A percentile compares a stretch with the other conserved stretches of the same genome.
Conservation (phyloP, 768 basidiomycete species). For the Kwoniella mangroviensis region DNA sequence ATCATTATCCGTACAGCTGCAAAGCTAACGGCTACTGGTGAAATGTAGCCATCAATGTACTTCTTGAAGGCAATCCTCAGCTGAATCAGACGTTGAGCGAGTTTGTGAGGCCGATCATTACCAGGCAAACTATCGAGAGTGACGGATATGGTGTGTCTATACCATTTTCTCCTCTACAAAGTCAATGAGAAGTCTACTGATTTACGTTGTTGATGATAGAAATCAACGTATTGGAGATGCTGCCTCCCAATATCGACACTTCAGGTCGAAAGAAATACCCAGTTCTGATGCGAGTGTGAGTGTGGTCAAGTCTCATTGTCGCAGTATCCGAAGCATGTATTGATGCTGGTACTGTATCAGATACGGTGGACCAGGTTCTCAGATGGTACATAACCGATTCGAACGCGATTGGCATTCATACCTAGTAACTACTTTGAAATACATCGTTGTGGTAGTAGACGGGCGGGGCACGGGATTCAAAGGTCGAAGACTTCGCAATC, state of each 20-base stretch:
- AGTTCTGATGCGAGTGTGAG: constrained; percentile 83
- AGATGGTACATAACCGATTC: constrained; percentile 72
- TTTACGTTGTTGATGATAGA: constrained; percentile 61
- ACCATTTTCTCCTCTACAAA: not conserved
- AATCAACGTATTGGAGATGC: constrained; percentile 85
- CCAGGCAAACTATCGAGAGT: constrained; percentile 72
- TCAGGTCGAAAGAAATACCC: constrained; percentile 96
- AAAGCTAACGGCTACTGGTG: not conserved
- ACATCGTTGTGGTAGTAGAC: constrained; percentile 85
- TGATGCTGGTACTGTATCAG: constrained; percentile 56
- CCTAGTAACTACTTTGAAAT: constrained; percentile 77
- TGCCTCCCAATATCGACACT: constrained; percentile 90
- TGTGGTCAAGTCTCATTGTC: not conserved
- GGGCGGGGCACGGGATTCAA: constrained; percentile 92
- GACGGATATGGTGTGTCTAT: constrained; percentile 74
- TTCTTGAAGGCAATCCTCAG: constrained; percentile 71
- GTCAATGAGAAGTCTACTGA: constrained; percentile 21
- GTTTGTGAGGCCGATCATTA: constrained; percentile 74
- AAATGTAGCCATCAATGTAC: constrained; percentile 63
- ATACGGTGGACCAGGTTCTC: constrained; percentile 89
- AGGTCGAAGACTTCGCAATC: constrained; percentile 80
- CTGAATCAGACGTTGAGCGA: constrained; percentile 69
- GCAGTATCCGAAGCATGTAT: not conserved
- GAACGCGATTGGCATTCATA: constrained; percentile 83
- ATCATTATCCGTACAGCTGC: not conserved